Base-by-base conservation (phyloP, 108 stramenopile species). In the Nitzschia sp. region DNA sequence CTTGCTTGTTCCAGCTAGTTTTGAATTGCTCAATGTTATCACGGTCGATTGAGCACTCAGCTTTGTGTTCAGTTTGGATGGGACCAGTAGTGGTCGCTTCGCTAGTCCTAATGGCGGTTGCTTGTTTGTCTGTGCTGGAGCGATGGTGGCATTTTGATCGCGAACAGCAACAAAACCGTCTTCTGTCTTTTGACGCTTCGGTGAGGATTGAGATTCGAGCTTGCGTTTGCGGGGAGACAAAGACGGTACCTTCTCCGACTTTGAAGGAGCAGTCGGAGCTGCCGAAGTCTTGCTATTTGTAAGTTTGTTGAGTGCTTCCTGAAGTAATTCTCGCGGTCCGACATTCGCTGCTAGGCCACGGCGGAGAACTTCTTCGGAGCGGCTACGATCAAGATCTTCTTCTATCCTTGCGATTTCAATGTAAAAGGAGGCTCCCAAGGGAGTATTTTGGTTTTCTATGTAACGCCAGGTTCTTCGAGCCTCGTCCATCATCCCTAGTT, bases 401-500 rank as follows among this genome's bases (percentile, higher is more conserved):
- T 86, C 82, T 35, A 85, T 57, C 15, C 68, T 41, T 1, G 86
- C 75, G 4, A 62, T 29, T 13, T 65, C 35, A 0, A 88, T 11
- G 46, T 82, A 84, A 58, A 75, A 73, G 4, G 38, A 34, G 0
- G 83, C 71, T 15, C 57, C 65, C 13, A 45, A 53, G 16, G 48
- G 33, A 6, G 3, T 2, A 17, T 50, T 19, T 53, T 78, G 61
- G 13, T 80, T 63, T 45, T 80, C 68, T 38, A 88, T 80, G 41
- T 77, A 70, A 19, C 72, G 80, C n/a, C 68, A 80, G 8, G 81
- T 83, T 32, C 69, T 28, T 11, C 81, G 71, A 23, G 83, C 81
- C 63, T 84, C 86, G 0, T 80, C 73, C 38, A 63, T 25, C 19
- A 76, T 65, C 17, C 77, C 77, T 48, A 57, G 53, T 31, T 31